phyloP scores from a whole-genome alignment of 345 rosid species.

The Lenwebbia sp. region DNA sequence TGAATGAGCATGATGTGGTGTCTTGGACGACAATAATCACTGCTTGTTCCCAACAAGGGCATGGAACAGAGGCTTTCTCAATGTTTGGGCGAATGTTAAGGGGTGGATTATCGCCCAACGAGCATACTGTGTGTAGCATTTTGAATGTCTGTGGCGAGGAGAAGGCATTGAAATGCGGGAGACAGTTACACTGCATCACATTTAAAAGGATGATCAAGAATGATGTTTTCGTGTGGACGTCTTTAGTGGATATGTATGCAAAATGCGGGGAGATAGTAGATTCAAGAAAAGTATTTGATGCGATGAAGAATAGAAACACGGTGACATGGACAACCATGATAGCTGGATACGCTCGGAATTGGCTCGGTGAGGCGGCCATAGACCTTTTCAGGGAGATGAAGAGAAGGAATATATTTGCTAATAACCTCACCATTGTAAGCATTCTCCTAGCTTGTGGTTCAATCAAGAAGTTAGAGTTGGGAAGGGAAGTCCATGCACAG shows the following conservation, averaged over 20 bases:
- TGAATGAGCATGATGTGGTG: slow-evolving; percentile 63
- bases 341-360: slow-evolving; percentile 74
- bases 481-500: slow-evolving; percentile 75
- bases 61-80: slow-evolving; percentile 39
- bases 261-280: slow-evolving; percentile 70
- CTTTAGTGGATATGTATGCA: slow-evolving; percentile 80
- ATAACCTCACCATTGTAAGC: slow-evolving; percentile 63
- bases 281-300: slow-evolving; percentile 50
- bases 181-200: slow-evolving; percentile 58
- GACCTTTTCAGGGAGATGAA: slow-evolving; percentile 65
- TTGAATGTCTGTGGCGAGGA: slow-evolving; percentile 68
- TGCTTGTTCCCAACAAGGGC: slow-evolving; percentile 67
- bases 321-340: slow-evolving; percentile 90
- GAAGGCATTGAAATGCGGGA: slow-evolving; percentile 46
- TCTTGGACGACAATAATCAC: slow-evolving; percentile 78
- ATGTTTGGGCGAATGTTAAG: slow-evolving; percentile 53
- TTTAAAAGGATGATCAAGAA: slow-evolving; percentile 44
- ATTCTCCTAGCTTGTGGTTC: slow-evolving; percentile 80
- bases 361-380: slow-evolving; percentile 71
- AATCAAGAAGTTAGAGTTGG: slow-evolving; percentile 36
- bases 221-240: slow-evolving; percentile 63
- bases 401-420: slow-evolving; percentile 46
- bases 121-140: slow-evolving; percentile 59
- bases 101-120: slow-evolving; percentile 59
- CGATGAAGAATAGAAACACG: slow-evolving; percentile 58